phyloP scores from a whole-genome alignment of 2,329 filamentous ascomycete species.

The Colletotrichum karsti region DNA sequence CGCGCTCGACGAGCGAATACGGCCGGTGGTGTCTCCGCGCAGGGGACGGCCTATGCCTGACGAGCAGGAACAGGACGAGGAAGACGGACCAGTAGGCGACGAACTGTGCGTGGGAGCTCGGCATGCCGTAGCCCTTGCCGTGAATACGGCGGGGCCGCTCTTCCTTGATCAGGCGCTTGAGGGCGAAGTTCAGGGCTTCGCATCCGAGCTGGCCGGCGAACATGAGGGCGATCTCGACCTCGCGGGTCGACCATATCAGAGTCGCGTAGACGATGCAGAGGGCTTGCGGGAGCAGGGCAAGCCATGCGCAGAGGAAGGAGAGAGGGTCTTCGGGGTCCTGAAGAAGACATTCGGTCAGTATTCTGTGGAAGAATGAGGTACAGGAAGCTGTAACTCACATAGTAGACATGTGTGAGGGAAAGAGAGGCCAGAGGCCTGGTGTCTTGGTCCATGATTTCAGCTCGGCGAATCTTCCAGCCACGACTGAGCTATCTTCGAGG shows the following conservation, averaged over 20 bases:
- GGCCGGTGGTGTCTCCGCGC: slow-evolving; percentile 45
- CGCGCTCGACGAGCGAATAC: slow-evolving; percentile 69
- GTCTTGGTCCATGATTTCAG: slow-evolving; percentile 41
- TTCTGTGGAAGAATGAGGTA: background rate
- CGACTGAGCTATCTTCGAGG: background rate
- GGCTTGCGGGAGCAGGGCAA: slow-evolving; percentile 91
- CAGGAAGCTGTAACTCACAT: slow-evolving; percentile 55
- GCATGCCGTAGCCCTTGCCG: slow-evolving; percentile 98
- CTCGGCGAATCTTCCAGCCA: slow-evolving; percentile 6
- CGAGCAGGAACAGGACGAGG: slow-evolving; percentile 82
- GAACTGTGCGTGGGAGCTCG: slow-evolving; percentile 92
- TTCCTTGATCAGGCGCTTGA: slow-evolving; percentile 93
- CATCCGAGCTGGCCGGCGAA: slow-evolving; percentile 92
- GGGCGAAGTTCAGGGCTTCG: slow-evolving; percentile 87
- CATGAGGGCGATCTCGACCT: slow-evolving; percentile 88
- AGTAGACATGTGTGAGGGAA: slow-evolving; percentile 95
- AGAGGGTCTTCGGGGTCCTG: slow-evolving; percentile 87
- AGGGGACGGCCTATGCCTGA: slow-evolving; percentile 67
- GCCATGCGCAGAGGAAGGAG: slow-evolving; percentile 90
- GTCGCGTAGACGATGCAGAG: slow-evolving; percentile 91
- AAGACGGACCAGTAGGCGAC: slow-evolving; percentile 90
- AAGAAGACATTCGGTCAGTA: background rate
- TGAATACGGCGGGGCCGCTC: slow-evolving; percentile 85
- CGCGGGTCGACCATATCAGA: slow-evolving; percentile 89
- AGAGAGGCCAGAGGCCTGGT: slow-evolving; percentile 79